A percentile compares a stretch with the other conserved stretches of the same genome.
Conservation (phyloP, 1,284 basidiomycete genomes). For the Pisolithus thermaeus region DNA sequence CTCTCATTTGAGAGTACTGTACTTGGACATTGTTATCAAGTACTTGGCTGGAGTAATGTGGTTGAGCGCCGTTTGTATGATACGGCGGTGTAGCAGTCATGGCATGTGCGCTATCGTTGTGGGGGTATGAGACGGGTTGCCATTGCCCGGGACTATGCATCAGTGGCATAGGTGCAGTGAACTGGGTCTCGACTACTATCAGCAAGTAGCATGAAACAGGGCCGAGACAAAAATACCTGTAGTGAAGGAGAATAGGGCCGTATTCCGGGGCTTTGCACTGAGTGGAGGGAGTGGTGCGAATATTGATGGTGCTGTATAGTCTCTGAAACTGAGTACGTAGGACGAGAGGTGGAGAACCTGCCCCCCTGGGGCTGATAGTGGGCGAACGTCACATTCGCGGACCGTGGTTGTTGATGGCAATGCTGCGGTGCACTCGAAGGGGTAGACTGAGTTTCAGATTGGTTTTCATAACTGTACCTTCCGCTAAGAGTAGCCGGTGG, state of each 20-base stretch:
- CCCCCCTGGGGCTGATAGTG: constrained; percentile 32
- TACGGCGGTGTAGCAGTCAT: constrained; percentile 15
- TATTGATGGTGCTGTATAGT: constrained; percentile 16
- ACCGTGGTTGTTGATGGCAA: constrained; percentile 14
- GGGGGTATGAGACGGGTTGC: constrained; percentile 22
- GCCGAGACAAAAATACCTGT: constrained; percentile 14
- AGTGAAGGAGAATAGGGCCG: constrained; percentile 21
- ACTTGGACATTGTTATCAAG: constrained; percentile 8
- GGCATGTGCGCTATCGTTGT: constrained; percentile 15
- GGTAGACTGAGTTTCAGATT: constrained; percentile 12
- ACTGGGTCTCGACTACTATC: constrained; percentile 13
- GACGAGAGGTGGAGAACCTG: constrained; percentile 30
- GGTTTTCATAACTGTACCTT: constrained; percentile 20
- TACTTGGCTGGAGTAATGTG: constrained; percentile 26
- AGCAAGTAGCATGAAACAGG: not conserved
- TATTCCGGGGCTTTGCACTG: constrained; percentile 12
- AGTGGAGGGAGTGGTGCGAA: constrained; percentile 15
- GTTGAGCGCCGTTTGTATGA: constrained; percentile 19
- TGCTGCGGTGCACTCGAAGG: constrained; percentile 14
- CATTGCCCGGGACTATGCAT: constrained; percentile 23
- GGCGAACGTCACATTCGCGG: constrained; percentile 26
- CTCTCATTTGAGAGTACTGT: constrained; percentile 27
- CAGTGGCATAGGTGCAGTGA: constrained; percentile 10
- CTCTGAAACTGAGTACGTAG: constrained; percentile 26
- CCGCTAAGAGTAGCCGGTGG: constrained; percentile 11